Evolutionary conservation across 257 asterid genomes (phyloP).

Genomic region (Gentiana dahurica): DNA sequence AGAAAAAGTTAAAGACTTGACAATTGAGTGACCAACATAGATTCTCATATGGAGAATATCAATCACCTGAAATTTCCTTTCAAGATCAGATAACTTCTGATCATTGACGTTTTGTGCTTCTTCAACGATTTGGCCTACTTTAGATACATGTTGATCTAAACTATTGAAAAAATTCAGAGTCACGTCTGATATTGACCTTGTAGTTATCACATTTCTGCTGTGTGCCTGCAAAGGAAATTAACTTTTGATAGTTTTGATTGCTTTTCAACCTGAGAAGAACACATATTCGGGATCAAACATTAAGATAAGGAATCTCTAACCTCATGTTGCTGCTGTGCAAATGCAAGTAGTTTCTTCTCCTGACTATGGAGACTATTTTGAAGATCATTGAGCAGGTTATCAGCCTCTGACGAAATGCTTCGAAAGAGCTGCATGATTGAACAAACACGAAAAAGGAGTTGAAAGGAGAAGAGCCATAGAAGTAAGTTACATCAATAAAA

Average conservation of each 20-base stretch:
- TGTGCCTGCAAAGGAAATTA: conserved; percentile 56
- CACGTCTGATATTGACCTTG: conserved; percentile 69
- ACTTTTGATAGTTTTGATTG: neutral
- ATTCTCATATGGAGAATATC: conserved; percentile 6
- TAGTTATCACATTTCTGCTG: conserved; percentile 59
- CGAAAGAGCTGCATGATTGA: conserved; percentile 52
- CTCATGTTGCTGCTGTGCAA: conserved; percentile 74
- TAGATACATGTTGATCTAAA: conserved; percentile 64
- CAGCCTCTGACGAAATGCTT: conserved; percentile 78
- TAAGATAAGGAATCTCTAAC: conserved; percentile 19
- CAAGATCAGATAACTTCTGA: conserved; percentile 65
- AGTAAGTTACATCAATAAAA: neutral
- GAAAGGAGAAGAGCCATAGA: neutral
- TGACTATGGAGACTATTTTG: conserved; percentile 76
- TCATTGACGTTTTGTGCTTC: conserved; percentile 67
- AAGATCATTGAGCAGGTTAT: conserved; percentile 69
- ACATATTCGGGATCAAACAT: neutral
- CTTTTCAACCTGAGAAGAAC: neutral
- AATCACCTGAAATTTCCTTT: conserved; percentile 86
- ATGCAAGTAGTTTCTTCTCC: conserved; percentile 53
- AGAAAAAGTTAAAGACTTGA: conserved; percentile 8
- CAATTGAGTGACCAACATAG: conserved; percentile 7
- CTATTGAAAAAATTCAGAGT: conserved; percentile 60
- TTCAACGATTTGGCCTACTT: conserved; percentile 69
- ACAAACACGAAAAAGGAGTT: conserved; percentile 17